Base-by-base conservation (phyloP, 371 early-diverging fungal genomes). In the Capillidium rhysosporum region DNA sequence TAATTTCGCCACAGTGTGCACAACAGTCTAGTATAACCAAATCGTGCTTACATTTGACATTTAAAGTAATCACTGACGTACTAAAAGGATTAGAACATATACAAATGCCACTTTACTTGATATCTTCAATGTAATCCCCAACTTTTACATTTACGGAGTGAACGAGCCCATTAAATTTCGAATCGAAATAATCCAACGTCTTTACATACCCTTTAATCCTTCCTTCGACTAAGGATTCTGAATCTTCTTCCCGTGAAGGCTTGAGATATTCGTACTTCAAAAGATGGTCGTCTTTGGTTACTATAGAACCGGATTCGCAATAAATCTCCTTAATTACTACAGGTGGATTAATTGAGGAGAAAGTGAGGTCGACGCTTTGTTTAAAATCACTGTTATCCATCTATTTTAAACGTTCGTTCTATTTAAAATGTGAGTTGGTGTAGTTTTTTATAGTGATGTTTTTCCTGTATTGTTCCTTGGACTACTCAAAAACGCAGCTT, bases 1-100 rank as follows among this genome's bases (percentile, higher is more conserved):
- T 29, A 54, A 18, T 31, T n/a, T n/a, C 25, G 16, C 55, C 45
- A 23, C 55, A 44, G 29, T 54, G 45, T 26, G 25, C 46, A 45
- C 55, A 54, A n/a, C 26, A 24, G 23, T 24, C 55, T 21, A 14
- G 28, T 5, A 54, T n/a, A 9, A 45, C 45, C 14, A 54, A 4
- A 9, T 25, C 44, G 23, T 41, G 41, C n/a, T 41, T 20, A 30
- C 55, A 44, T 21, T 28, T 45, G 49, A 39, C 31, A 5, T 29
- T 29, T 30, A 51, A 14, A 25, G 38, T 20, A 29, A 47, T 5
- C 12, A 26, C 23, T 5, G 48, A n/a, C 5, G 48, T 45, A 8
- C 45, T 23, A 45, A 25, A 45, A 45, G 16, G 23, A 7, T 20
- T 7, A 45, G 9, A 25, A 45, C 4, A 25, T 25, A 9, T 45